Conservation (phyloP, 2,329 filamentous ascomycete genomes). For the Ceratocystis diversiconidia region DNA sequence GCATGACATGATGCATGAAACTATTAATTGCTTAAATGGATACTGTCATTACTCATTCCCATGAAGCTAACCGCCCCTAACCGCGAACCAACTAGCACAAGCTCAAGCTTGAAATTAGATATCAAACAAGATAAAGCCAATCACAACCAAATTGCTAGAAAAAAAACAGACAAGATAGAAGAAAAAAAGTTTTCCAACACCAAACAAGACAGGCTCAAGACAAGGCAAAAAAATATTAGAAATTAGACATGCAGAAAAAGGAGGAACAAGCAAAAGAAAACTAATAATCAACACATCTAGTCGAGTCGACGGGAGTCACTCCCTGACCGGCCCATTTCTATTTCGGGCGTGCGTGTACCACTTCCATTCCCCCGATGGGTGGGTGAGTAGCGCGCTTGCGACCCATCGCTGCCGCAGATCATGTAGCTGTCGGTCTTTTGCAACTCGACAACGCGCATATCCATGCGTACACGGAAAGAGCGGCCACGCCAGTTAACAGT, state of each 20-base stretch:
- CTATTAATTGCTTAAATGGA: background rate
- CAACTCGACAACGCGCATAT: slow-evolving; percentile 58
- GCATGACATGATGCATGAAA: background rate
- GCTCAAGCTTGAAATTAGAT: no score
- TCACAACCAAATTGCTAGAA: background rate
- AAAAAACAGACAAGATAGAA: background rate
- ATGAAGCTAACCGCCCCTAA: background rate
- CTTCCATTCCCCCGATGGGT: slow-evolving; percentile 4
- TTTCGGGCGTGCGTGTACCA: slow-evolving; percentile 17
- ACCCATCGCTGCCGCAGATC: background rate
- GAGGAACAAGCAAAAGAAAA: background rate
- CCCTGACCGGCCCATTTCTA: slow-evolving; percentile 16
- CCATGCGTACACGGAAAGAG: slow-evolving; percentile 64
- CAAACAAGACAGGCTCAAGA: background rate
- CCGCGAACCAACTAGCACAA: background rate
- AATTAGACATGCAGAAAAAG: background rate
- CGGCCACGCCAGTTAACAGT: slow-evolving; percentile 80
- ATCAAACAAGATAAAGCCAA: no score
- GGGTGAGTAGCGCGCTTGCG: background rate
- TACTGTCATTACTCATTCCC: background rate
- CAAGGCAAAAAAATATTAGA: background rate
- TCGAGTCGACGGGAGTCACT: slow-evolving; percentile 15
- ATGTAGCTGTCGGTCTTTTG: slow-evolving; percentile 16
- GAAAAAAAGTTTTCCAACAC: background rate
- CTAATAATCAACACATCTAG: background rate